Conservation (phyloP, 768 basidiomycete genomes). For the Mycena capillaripes region DNA sequence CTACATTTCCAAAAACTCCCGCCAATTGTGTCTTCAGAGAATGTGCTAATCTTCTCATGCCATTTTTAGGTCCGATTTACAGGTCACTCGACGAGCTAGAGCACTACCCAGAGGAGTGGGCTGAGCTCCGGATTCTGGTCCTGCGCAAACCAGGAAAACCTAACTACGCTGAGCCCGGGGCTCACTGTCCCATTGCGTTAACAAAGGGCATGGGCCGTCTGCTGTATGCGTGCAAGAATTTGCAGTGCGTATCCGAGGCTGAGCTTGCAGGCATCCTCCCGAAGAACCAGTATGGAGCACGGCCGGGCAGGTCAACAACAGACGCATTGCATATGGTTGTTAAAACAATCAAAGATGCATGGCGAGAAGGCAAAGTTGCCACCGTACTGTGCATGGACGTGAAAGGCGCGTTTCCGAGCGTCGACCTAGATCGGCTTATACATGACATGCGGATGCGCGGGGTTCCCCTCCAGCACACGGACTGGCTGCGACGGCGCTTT, state of each 20-base stretch:
- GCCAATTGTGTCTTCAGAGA: too few species aligned
- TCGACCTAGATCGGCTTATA: slow-evolving; percentile 34
- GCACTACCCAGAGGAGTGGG: too few species aligned
- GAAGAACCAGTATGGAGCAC: not conserved
- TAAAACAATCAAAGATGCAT: slow-evolving; percentile 51
- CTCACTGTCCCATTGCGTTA: not conserved
- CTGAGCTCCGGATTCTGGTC: too few species aligned
- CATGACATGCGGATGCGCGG: slow-evolving; percentile 45
- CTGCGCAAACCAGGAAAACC: too few species aligned
- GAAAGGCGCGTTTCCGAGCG: slow-evolving; percentile 54
- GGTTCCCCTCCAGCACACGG: slow-evolving; percentile 38
- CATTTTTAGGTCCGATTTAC: too few species aligned
- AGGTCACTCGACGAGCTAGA: too few species aligned
- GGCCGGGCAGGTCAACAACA: slow-evolving; percentile 42
- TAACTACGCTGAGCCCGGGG: not conserved
- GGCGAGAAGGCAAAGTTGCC: slow-evolving; percentile 47
- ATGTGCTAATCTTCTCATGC: too few species aligned
- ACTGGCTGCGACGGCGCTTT: slow-evolving; percentile 33
- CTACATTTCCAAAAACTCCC: too few species aligned
- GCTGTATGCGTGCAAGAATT: not conserved
- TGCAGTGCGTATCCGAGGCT: not conserved
- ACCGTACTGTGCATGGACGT: slow-evolving; percentile 52
- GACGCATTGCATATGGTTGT: slow-evolving; percentile 49
- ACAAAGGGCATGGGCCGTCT: not conserved
- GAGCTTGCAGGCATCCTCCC: not conserved